Evolutionary conservation across 768 basidiomycete species (phyloP).

Genomic region (Phlebiopsis flavidoalba): DNA sequence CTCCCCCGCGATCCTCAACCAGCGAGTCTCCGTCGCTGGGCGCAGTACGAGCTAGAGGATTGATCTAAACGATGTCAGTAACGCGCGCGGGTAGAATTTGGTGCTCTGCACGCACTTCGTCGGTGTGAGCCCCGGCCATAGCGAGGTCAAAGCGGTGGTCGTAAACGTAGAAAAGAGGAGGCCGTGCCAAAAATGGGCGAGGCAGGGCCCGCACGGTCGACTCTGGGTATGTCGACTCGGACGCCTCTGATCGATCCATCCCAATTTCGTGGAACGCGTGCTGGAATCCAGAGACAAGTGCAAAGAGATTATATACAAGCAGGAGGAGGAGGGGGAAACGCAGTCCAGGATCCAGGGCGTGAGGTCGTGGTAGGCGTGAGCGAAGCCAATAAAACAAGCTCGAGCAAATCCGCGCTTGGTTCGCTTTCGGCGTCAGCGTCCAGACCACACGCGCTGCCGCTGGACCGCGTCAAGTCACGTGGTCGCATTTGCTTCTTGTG

Average conservation of each 20-base stretch:
- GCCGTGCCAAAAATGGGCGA: slow-evolving; percentile 62
- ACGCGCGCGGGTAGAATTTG: not conserved
- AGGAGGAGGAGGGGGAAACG: not conserved
- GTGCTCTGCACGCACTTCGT: not conserved
- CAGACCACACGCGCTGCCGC: too few species aligned
- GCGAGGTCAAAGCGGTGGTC: slow-evolving; percentile 42
- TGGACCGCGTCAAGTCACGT: not conserved
- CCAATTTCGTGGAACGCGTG: not conserved
- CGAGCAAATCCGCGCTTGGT: not conserved
- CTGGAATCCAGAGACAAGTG: not conserved
- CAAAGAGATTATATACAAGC: not conserved
- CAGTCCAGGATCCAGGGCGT: too few species aligned
- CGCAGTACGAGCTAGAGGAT: slow-evolving; percentile 40
- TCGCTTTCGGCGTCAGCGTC: not conserved
- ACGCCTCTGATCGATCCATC: not conserved
- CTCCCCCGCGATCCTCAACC: slow-evolving; percentile 24
- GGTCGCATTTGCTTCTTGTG: not conserved
- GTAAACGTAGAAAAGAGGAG: slow-evolving; percentile 52
- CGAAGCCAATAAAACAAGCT: too few species aligned
- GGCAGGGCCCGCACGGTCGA: slow-evolving; percentile 35
- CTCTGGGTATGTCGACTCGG: slow-evolving; percentile 2
- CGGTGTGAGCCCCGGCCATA: slow-evolving; percentile 53
- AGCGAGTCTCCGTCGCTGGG: slow-evolving; percentile 40
- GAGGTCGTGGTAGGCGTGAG: too few species aligned
- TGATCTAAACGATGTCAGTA: slow-evolving; percentile 28